These are phyloP conservation scores for Nemania diffusa DNA, from an alignment of 2,329 filamentous ascomycete species.

Conservation along the genomic window DNA sequence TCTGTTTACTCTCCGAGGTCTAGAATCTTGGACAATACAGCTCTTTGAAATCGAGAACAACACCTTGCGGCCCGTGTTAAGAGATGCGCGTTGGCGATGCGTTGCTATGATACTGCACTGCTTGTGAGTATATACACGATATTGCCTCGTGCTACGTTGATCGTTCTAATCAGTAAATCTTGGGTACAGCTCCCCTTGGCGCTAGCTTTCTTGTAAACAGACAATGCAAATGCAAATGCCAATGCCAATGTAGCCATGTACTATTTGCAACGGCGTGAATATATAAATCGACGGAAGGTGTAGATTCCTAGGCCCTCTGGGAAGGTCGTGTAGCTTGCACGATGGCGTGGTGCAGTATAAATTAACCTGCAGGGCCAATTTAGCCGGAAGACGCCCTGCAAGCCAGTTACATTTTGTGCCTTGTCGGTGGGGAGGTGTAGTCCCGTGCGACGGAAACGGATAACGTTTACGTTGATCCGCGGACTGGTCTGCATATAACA, in stretches of 20 bases:
- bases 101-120: background rate
- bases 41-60: background rate
- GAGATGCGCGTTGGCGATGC: background rate
- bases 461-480: background rate
- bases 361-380: constrained; percentile 28
- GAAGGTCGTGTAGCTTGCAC: background rate
- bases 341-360: constrained; percentile 10
- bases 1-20: background rate
- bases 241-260: background rate
- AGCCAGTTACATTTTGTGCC: background rate
- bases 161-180: background rate
- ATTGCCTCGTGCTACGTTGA: background rate
- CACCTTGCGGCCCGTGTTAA: background rate
- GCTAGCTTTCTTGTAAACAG: background rate
- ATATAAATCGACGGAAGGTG: background rate
- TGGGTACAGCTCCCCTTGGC: background rate
- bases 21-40: background rate
- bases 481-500: background rate
- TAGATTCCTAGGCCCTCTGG: background rate
- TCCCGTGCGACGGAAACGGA: constrained; percentile 26
- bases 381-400: constrained; percentile 24
- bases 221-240: background rate
- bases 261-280: background rate
- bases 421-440: constrained; percentile 4
- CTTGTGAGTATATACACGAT: background rate